A percentile compares a stretch with the other conserved stretches of the same genome.
These are phyloP conservation scores for Phaeodactylum tricornutum DNA, from an alignment of 108 stramenopile species.

Conservation along the genomic window DNA sequence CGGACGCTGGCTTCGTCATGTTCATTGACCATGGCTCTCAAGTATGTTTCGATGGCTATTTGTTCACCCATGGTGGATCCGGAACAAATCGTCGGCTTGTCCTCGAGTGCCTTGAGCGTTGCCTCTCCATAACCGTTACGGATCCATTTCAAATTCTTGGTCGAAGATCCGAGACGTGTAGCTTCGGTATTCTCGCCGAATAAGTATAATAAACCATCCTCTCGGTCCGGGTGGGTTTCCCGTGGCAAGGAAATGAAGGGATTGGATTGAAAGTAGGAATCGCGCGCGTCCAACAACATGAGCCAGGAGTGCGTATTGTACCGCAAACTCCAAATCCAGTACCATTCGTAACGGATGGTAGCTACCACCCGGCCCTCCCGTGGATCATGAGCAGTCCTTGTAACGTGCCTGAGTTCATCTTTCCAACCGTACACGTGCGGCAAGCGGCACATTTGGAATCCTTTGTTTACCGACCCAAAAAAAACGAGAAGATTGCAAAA, in stretches of 20 bases:
- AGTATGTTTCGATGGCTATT: slow-evolving; percentile 68
- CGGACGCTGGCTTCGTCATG: slow-evolving; percentile 56
- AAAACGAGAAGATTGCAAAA: no score
- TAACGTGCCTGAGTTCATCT: slow-evolving; percentile 9
- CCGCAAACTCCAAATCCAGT: slow-evolving; percentile 75
- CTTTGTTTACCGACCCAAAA: no score
- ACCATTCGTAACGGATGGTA: slow-evolving; percentile 76
- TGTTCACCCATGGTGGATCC: slow-evolving; percentile 80
- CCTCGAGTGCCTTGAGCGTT: slow-evolving; percentile 19
- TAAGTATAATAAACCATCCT: slow-evolving; percentile 50
- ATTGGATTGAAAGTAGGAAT: slow-evolving; percentile 68
- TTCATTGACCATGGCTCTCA: slow-evolving; percentile 73
- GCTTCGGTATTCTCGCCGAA: slow-evolving; percentile 76
- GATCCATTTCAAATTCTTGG: slow-evolving; percentile 58
- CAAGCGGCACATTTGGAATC: slow-evolving; percentile 48
- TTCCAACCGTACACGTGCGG: slow-evolving; percentile 43
- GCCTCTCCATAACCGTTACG: slow-evolving; percentile 38
- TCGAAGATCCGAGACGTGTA: slow-evolving; percentile 52
- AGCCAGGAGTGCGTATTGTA: slow-evolving; percentile 63
- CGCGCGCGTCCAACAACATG: slow-evolving; percentile 73
- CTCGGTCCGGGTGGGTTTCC: slow-evolving; percentile 1
- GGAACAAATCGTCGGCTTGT: slow-evolving; percentile 68
- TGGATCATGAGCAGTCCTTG: slow-evolving; percentile 42
- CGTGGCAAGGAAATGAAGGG: slow-evolving; percentile 36
- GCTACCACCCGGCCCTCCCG: slow-evolving; percentile 64